Conservation (phyloP, 768 basidiomycete genomes). For the Glaciozyma martinii region DNA sequence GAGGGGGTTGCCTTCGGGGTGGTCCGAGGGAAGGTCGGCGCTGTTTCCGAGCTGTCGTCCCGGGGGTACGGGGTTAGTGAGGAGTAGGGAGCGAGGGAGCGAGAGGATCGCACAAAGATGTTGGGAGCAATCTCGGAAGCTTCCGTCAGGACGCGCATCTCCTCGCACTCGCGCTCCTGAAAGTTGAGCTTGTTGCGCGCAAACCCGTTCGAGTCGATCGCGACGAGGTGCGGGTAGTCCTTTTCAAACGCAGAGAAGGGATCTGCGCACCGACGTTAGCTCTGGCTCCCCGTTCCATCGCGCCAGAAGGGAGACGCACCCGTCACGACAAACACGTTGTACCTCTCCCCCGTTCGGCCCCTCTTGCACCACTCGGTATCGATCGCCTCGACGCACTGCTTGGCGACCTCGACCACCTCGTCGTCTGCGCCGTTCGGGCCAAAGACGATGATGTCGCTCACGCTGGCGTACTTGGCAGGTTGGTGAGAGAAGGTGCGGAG, state of each 20-base stretch:
- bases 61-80: neutral
- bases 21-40: conserved; percentile 58
- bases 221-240: conserved; percentile 38
- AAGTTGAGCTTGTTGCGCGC: conserved; percentile 52
- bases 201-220: conserved; percentile 37
- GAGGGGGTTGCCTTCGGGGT: conserved; percentile 42
- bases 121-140: conserved; percentile 59
- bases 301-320: conserved; percentile 38
- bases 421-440: conserved; percentile 50
- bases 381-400: conserved; percentile 24
- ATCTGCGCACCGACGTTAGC: conserved; percentile 29
- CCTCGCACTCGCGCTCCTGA: conserved; percentile 71
- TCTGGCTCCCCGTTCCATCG: neutral
- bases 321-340: conserved; percentile 70
- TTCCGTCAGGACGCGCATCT: conserved; percentile 78
- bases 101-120: conserved; percentile 36
- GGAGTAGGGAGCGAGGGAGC: neutral
- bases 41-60: conserved; percentile 59
- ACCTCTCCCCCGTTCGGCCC: conserved; percentile 37
- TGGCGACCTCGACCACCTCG: conserved; percentile 26
- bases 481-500: conserved; percentile 79
- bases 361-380: conserved; percentile 18
- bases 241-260: conserved; percentile 39
- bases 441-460: conserved; percentile 84
- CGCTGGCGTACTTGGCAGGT: conserved; percentile 70